Base-by-base conservation (phyloP, 2,329 filamentous ascomycete species). In the Ilyonectria destructans region DNA sequence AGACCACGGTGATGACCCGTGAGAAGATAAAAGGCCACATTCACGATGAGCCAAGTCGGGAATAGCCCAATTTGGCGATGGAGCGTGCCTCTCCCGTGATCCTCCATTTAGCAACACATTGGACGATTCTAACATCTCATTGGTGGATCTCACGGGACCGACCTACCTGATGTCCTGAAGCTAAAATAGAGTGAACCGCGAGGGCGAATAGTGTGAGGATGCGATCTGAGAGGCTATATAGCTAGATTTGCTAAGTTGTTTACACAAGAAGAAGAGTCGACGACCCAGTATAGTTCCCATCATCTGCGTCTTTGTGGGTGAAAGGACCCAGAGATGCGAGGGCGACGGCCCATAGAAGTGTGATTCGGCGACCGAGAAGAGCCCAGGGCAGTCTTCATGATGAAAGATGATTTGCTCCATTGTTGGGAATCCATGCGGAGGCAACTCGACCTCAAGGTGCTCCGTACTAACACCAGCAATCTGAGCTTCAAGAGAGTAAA, bases 71-170 rank as follows among this genome's bases (percentile, higher is more conserved):
- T 49, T 49, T 6, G 46, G 46, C 15, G 8, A 49, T 49, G 21
- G 46, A 49, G 17, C 46, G 13, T 49, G 23, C 23, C 23, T 49
- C 46, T 49, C 46, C 48, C 48, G 23, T 51, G 48, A 31, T 17
- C 13, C 48, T 51, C 29, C 46, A 29, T 51, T 51, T 31, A 15
- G 46, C 26, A 51, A 51, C 46, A 29, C 48, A 31, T 31, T 51
- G 8, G 33, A 17, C 26, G 12, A 19, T 29, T 46, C 21, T 2
- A n/a, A 17, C 21, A 8, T 46, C 40, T 58, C 5, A 46, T 29
- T 58, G 55, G 37, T 45, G 55, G 55, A 40, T 31, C 55, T 58
- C 37, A 15, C 37, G 37, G 26, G 40, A 58, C 35, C 55, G 40
- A 12, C 40, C 55, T 23, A 57, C 8, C 45, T 6, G 26, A 19